Evolutionary conservation across 192 early-diverging fungal genomes (phyloP).

Genomic region (Pecoramyces ruminantium): DNA sequence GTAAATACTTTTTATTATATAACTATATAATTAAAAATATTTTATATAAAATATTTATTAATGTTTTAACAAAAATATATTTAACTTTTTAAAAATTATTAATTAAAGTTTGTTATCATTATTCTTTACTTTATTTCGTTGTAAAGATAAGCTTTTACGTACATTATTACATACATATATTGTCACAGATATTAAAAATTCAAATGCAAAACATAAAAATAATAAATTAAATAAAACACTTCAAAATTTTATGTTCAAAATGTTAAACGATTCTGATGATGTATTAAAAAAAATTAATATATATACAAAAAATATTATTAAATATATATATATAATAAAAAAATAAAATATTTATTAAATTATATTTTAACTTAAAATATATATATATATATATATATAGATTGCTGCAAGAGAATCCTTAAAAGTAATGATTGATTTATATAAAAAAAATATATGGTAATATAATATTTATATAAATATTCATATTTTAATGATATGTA

Average conservation of each 20-base stretch:
- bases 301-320: too few relatives aligned
- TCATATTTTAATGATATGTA: too few relatives aligned
- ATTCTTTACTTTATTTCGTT: conserved; percentile 92
- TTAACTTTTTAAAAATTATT: not conserved
- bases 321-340: too few relatives aligned
- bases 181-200: conserved; percentile 83
- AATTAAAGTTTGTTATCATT: conserved; percentile 48
- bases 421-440: conserved; percentile 93
- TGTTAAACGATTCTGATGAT: conserved; percentile 55
- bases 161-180: conserved; percentile 82
- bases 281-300: too few relatives aligned
- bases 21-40: not conserved
- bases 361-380: too few relatives aligned
- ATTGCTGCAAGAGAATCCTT: conserved; percentile 93
- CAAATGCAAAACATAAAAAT: conserved; percentile 86
- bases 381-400: not conserved
- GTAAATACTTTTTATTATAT: conserved; percentile 7
- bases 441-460: conserved; percentile 87
- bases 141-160: conserved; percentile 80
- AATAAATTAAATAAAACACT: conserved; percentile 95
- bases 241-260: conserved; percentile 96
- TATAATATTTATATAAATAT: not conserved
- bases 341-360: too few relatives aligned
- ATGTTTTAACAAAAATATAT: too few relatives aligned
- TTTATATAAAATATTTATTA: too few relatives aligned